Conservation (phyloP, 306 rosid genomes). For the Prunus kanzakura region DNA sequence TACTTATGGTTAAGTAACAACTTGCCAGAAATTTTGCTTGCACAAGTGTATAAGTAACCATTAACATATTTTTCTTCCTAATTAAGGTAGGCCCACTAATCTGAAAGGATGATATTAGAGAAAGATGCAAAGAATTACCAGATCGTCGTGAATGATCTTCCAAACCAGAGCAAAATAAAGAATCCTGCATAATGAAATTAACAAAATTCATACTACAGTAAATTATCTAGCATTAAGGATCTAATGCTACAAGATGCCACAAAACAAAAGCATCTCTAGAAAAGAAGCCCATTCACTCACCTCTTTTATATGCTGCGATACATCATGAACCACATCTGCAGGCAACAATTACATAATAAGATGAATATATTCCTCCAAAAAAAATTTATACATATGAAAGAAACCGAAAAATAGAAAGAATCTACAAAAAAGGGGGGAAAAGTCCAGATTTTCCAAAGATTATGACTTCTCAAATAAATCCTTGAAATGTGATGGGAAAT, state of each 20-base stretch:
- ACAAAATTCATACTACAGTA: constrained; percentile 14
- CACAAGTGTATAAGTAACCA: neutral
- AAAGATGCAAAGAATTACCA: constrained; percentile 40
- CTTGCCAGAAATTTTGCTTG: neutral
- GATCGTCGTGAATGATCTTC: constrained; percentile 56
- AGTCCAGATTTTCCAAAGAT: neutral
- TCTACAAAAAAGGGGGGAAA: neutral
- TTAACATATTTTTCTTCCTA: neutral
- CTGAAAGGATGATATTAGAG: neutral
- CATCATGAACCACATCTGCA: constrained; percentile 55
- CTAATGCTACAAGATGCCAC: constrained; percentile 9
- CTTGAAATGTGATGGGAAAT: neutral
- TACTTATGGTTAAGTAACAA: no score
- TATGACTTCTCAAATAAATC: neutral
- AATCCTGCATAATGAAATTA: constrained; percentile 49
- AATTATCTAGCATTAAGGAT: constrained; percentile 1
- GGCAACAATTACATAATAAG: constrained; percentile 13
- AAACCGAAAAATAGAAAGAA: neutral
- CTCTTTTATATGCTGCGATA: constrained; percentile 52
- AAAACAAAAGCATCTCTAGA: neutral
- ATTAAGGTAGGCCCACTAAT: neutral
- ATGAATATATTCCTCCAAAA: neutral
- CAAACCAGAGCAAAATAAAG: constrained; percentile 60
- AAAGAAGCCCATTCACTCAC: constrained; percentile 37
- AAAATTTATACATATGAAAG: neutral